These are phyloP conservation scores for Musa beccarii DNA, from an alignment of 176 grass and related monocot genomes.

Conservation along the genomic window DNA sequence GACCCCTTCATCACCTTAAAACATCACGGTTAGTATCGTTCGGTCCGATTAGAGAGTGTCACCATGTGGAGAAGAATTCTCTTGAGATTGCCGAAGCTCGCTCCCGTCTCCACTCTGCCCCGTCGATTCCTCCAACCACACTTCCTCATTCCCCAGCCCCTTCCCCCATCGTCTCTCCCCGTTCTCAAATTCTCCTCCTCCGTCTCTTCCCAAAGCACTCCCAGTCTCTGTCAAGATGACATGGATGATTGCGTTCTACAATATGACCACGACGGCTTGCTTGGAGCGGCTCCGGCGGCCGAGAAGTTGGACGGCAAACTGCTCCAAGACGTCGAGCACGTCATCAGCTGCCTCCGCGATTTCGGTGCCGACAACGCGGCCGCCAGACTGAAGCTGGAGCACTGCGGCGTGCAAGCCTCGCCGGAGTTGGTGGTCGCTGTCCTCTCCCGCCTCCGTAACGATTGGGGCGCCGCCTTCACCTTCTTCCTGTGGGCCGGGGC, in stretches of 20 bases:
- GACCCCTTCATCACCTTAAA: too few species aligned
- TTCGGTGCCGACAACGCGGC: constrained; percentile 17
- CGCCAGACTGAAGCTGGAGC: constrained; percentile 28
- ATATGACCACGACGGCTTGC: constrained; percentile 35
- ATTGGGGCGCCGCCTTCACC: constrained; percentile 56
- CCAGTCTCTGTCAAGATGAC: background rate
- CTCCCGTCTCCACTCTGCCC: constrained; percentile 6
- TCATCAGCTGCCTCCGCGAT: constrained; percentile 34
- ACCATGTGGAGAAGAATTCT: constrained; percentile 35
- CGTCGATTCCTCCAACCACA: constrained; percentile 10
- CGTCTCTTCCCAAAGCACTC: background rate
- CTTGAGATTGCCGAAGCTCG: background rate
- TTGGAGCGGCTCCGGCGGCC: constrained; percentile 23
- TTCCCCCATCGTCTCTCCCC: constrained; percentile 1
- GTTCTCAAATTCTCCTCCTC: background rate
- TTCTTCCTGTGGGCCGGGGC: constrained; percentile 61
- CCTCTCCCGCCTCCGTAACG: constrained; percentile 57
- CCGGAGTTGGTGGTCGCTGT: constrained; percentile 49
- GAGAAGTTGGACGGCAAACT: constrained; percentile 26
- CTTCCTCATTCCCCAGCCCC: background rate
- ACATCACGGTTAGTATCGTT: too few species aligned
- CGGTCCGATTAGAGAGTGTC: too few species aligned
- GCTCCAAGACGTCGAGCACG: constrained; percentile 33
- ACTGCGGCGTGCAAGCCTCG: constrained; percentile 45
- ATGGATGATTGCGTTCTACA: background rate